Base-by-base conservation (phyloP, 2,329 filamentous ascomycete species). In the Neonectria hederae region DNA sequence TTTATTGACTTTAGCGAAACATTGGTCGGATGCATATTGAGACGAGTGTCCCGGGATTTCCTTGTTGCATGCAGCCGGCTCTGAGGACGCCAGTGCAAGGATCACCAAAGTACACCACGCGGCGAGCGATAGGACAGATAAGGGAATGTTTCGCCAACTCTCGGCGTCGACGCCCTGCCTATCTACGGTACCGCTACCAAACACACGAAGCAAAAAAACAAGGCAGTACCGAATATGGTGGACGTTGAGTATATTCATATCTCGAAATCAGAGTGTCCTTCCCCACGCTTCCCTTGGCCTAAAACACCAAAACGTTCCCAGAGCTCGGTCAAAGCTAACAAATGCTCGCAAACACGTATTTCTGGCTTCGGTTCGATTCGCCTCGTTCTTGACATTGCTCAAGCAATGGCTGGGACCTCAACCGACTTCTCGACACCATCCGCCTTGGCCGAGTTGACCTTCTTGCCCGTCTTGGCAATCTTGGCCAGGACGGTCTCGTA, bases 401-500 rank as follows among this genome's bases (percentile, higher is more conserved):
- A 78, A 35, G 76, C 75, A 49, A 72, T 69, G 30, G 79, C 79
- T 28, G 79, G 71, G 28, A 86, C 73, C 74, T 83, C 83, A 66
- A 88, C 78, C 65, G 84, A 84, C 78, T 82, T 81, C 62, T 78
- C 76, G 64, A 86, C 84, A 59, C 91, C 92, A 76, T 94, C 91
- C 24, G 86, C 90, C 83, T 89, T 87, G 71, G 86, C 92, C 28
- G 86, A 89, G 81, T 92, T 97, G 77, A 97, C 90, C 76, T 91
- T 91, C 88, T 97, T 97, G 76, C 94, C 94, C 13, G 94, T 97
- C 89, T 97, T 97, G 86, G 91, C 90, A 80, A 97, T 97, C 79
- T 92, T 97, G 77, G 87, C 86, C 65, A 97, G 88, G 63, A 97
- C 92, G 53, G 89, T 92, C 70, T 93, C 89, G 83, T 95, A 97